Conservation (phyloP, 768 basidiomycete genomes). For the Porpolomopsis calyptriformis region DNA sequence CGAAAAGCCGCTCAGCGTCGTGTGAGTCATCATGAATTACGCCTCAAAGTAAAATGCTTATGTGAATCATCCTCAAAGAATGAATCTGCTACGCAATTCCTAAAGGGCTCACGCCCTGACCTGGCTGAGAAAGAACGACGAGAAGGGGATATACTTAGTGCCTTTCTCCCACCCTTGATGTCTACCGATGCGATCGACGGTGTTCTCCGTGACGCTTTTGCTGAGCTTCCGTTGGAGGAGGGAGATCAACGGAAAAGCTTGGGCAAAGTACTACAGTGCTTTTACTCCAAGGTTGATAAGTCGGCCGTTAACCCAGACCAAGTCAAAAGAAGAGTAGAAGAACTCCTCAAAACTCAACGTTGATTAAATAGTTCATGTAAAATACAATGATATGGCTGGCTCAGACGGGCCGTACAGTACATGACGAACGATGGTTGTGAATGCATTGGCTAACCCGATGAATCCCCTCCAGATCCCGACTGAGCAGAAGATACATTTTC, state of each 20-base stretch:
- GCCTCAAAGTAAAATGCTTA: conserved; percentile 2
- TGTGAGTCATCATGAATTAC: conserved; percentile 29
- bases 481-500: too few relatives aligned
- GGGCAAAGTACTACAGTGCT: conserved; percentile 49
- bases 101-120: conserved; percentile 47
- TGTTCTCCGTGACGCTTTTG: conserved; percentile 34
- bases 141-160: conserved; percentile 46
- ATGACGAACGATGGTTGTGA: too few relatives aligned
- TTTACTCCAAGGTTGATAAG: conserved; percentile 53
- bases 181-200: conserved; percentile 45
- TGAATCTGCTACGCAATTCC: conserved; percentile 49
- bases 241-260: conserved; percentile 25
- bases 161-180: conserved; percentile 51
- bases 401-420: too few relatives aligned
- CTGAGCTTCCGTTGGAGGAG: conserved; percentile 17
- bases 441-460: too few relatives aligned
- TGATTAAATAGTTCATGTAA: too few relatives aligned
- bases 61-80: conserved; percentile 25
- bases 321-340: conserved; percentile 43
- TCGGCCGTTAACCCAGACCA: conserved; percentile 44
- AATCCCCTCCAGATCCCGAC: too few relatives aligned
- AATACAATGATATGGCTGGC: too few relatives aligned
- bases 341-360: conserved; percentile 15
- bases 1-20: conserved; percentile 49
- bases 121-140: conserved; percentile 51